These are phyloP conservation scores for Septoria linicola DNA, from an alignment of 2,329 filamentous ascomycete species.

Conservation along the genomic window DNA sequence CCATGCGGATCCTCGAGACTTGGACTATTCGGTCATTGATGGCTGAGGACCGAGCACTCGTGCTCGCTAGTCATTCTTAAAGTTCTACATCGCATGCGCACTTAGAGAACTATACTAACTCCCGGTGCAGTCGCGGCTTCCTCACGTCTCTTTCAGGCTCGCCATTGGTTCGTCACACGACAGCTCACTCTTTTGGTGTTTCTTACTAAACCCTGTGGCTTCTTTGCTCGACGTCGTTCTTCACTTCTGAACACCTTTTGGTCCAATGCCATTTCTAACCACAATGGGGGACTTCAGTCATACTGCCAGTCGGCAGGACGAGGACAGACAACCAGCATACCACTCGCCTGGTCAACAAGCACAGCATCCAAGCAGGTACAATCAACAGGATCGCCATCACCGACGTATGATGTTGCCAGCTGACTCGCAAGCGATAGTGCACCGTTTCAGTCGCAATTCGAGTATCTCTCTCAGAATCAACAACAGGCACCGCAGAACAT, in stretches of 20 bases:
- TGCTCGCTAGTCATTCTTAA: constrained; percentile 1
- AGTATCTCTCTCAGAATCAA: constrained; percentile 24
- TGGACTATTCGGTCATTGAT: not conserved
- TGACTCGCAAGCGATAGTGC: constrained; percentile 19
- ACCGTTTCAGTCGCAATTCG: constrained; percentile 27
- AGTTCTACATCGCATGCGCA: constrained; percentile 11
- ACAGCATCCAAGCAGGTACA: constrained; percentile 21
- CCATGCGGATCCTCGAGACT: not conserved
- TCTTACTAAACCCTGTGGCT: constrained; percentile 11
- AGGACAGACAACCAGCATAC: constrained; percentile 7
- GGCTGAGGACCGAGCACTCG: constrained; percentile 9
- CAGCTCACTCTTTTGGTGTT: constrained; percentile 1
- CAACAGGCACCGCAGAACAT: constrained; percentile 17
- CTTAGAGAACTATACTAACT: constrained; percentile 2
- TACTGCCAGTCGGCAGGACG: constrained; percentile 16
- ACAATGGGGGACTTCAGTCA: not conserved
- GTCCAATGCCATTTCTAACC: not conserved
- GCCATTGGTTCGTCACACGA: constrained; percentile 17
- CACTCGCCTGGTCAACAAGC: not conserved
- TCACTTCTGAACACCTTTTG: constrained; percentile 2
- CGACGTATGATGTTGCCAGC: not conserved
- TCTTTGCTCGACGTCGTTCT: constrained; percentile 1
- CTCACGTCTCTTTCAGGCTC: constrained; percentile 5
- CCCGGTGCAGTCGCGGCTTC: constrained; percentile 6
- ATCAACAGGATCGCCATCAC: not conserved